Base-by-base conservation (phyloP, 805 yeast species). In the Isabelozyma pseudorhagii region DNA sequence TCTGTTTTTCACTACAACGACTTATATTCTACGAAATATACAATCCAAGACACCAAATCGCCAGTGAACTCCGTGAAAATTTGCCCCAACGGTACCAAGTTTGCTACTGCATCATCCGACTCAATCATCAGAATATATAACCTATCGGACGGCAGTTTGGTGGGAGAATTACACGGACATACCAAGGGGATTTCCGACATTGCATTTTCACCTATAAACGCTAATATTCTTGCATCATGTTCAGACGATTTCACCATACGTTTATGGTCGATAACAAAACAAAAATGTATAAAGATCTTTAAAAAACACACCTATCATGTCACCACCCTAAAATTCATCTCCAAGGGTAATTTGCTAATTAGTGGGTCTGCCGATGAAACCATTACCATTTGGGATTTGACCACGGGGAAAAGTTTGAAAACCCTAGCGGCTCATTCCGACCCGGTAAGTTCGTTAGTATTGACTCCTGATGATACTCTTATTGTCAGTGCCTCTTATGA, bases 391-490 rank as follows among this genome's bases (percentile, higher is more conserved):
- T 93, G 99, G 99, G 97, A 93, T 66, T 80, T 86, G 2, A 72
- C 75, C 31, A 72, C 81, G 15, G 96, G 96, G 1, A 77, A 77
- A 39, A 80, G 88, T 49, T 69, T 90, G 57, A 84, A 87, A 60
- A 89, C 96, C 0, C 70, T 93, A 45, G 87, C 96, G 39, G 97
- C 98, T 0, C 99, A 93, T 67, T 82, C 96, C 0, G 97, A 90
- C 57, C 96, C 97, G 0, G 87, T 94, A 1, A 82, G 89, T 18
- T 78, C 89, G 0, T 72, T 92, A 1, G 85, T 89, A 58, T 69
- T 93, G 44, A 81, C 88, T 2, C 83, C 80, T 49, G 97, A 88
- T 56, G 91, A 92, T 50, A 79, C 96, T 0, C 81, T 94, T 38
- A 81, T 94, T 8, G 87, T 84, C 3, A 86, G 96, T 53, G 94